Base-by-base conservation (phyloP, 2,329 filamentous ascomycete genomes). In the Gaeumannomyces tritici region DNA sequence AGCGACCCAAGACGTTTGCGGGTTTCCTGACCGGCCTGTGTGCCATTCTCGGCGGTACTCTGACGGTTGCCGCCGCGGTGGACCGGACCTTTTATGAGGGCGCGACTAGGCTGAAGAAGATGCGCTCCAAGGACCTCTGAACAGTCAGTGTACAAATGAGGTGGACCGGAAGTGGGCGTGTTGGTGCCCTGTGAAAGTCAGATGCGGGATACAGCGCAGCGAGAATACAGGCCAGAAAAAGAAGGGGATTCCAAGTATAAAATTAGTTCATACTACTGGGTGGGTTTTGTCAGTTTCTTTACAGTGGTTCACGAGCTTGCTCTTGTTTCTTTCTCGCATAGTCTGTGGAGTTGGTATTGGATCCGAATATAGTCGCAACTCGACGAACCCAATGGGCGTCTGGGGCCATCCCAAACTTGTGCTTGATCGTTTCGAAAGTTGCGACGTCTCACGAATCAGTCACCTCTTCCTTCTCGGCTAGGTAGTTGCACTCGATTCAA, bases 1-100 rank as follows among this genome's bases (percentile, higher is more conserved):
- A 90, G 67, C 86, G 91, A 58, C 81, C 88, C 64, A 98, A 98
- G 81, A 89, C 89, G 5, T 96, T 99, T 74, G 86, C 91, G 0
- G 90, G 90, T 24, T 99, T 99, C 80, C 76, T 99, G 63, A 93
- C 95, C 1, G 95, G 95, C 59, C 85, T 99, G 26, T 99, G 95
- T 74, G 93, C 93, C 51, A 89, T 98, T 65, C 88, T 99, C 60
- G 95, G 95, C 65, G 95, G 95, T 68, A 99, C 95, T 0, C 77
- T 99, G 67, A 99, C 95, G 0, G 95, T 99, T 24, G 95, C 95
- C 13, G 95, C 96, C 7, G 95, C 95, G 5, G 80, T 99, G 35
- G 95, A 99, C 73, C 85, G 96, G 63, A 90, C 89, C 60, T 76
- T 98, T 65, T 99, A 97, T 70, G 95, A 99, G 76, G 95, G 95